Conservation (phyloP, 345 rosid genomes). For the Pistacia atlantica region DNA sequence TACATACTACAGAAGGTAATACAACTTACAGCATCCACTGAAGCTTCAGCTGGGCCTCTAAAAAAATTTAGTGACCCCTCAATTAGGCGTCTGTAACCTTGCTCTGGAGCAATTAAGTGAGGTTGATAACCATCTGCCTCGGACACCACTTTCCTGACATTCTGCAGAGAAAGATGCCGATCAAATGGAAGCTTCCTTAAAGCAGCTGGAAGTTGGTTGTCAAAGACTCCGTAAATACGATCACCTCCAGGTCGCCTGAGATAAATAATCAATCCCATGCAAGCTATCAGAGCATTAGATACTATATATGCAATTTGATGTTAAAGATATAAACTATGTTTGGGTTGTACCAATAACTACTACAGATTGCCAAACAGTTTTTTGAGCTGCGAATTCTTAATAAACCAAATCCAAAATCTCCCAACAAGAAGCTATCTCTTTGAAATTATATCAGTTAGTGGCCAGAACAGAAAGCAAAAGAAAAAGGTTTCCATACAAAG, state of each 20-base stretch:
- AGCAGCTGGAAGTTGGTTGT: slow-evolving; percentile 89
- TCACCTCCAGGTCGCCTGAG: slow-evolving; percentile 85
- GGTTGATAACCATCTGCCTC: slow-evolving; percentile 94
- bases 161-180: slow-evolving; percentile 79
- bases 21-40: slow-evolving; percentile 79
- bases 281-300: background rate
- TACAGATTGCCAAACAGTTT: background rate
- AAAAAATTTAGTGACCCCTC: slow-evolving; percentile 70
- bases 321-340: background rate
- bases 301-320: background rate
- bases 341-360: background rate
- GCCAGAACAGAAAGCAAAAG: background rate
- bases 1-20: slow-evolving; percentile 4
- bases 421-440: background rate
- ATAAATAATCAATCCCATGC: slow-evolving; percentile 10
- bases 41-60: slow-evolving; percentile 89
- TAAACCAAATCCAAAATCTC: background rate
- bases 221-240: slow-evolving; percentile 81
- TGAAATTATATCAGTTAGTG: background rate
- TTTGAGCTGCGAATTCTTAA: background rate
- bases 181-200: slow-evolving; percentile 86
- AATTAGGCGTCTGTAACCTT: slow-evolving; percentile 76
- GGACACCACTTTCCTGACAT: slow-evolving; percentile 71
- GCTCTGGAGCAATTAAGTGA: slow-evolving; percentile 88
- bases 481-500: background rate